Conservation (phyloP, 2,329 filamentous ascomycete species). For the Cladophialophora exuberans region DNA sequence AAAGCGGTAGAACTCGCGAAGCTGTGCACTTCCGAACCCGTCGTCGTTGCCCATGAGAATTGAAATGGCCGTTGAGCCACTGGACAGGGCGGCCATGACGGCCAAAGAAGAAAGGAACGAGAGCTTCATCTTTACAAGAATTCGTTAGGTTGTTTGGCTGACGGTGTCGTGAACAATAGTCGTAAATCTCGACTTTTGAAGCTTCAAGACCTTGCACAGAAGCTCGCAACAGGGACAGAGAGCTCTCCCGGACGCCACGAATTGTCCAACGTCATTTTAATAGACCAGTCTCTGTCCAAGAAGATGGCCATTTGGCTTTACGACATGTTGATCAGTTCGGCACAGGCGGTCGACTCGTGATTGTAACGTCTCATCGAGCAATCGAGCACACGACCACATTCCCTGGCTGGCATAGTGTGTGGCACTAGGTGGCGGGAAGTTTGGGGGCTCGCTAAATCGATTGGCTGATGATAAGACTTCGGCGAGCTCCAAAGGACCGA, state of each 20-base stretch:
- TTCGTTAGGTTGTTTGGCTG: not conserved
- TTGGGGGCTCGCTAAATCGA: not conserved
- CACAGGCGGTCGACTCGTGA: not conserved
- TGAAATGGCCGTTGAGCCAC: constrained; percentile 25
- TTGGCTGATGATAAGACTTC: constrained; percentile 11
- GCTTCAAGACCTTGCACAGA: not conserved
- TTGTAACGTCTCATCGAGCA: constrained; percentile 12
- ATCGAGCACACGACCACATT: constrained; percentile 10
- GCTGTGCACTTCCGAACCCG: constrained; percentile 47
- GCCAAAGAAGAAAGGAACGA: constrained; percentile 2
- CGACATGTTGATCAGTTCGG: not conserved
- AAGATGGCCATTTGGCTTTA: not conserved
- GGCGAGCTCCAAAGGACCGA: constrained; percentile 5
- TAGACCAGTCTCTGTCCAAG: not conserved
- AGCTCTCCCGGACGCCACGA: not conserved
- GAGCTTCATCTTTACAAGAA: constrained; percentile 6
- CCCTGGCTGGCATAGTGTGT: constrained; percentile 1
- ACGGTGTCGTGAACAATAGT: not conserved
- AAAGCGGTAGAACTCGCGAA: constrained; percentile 46
- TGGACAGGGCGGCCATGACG: not conserved
- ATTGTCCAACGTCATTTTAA: not conserved
- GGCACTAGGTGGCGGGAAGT: not conserved
- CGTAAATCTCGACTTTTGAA: constrained; percentile 2
- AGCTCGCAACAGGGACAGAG: not conserved
- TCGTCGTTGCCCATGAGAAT: constrained; percentile 41